Base-by-base conservation (phyloP, 805 yeast genomes). In the Scheffersomyces coipomensis region DNA sequence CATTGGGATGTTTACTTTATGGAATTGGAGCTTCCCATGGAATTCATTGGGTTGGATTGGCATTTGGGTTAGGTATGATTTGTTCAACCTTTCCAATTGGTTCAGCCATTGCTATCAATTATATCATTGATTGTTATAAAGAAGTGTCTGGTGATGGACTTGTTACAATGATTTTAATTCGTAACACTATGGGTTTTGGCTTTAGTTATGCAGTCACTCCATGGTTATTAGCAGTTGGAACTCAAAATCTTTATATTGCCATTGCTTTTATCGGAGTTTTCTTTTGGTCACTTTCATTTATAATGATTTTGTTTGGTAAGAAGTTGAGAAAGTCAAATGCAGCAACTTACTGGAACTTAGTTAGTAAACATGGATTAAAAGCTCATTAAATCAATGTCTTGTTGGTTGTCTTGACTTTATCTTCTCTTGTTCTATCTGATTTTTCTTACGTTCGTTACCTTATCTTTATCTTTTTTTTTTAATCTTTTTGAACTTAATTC, bases 81-180 rank as follows among this genome's bases (percentile, higher is more conserved):
- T 48, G 55, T 11, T 43, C 62, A 27, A 66, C 66, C 5, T 60
- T 59, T 38, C 46, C 64, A 23, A 61, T 60, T 66, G 51, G 55
- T 27, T 46, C 65, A 3, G 44, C 61, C 19, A 66, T 65, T n/a
- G 51, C 61, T 2, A 57, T 61, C 17, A 49, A 58, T 34, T 48
- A 62, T 22, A 57, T 66, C 1, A 65, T 52, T 60, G 52, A 64
- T 59, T 39, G 78, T 78, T 12, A 64, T 62, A 55, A 52, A 37
- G 61, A 56, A 39, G 60, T 55, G 3, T 45, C 56, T 16, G 56
- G 60, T 24, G 61, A 55, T 33, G 60, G 56, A 70, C 61, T 3
- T 73, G 72, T 43, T 68, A 76, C 1, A 73, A 71, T 50, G 76
- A 69, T 2, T 62, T 72, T 39, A 68, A 66, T 38, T 71, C 74